Evolutionary conservation across 2,329 filamentous ascomycete species (phyloP).

Genomic region (Nigrospora oryzae): DNA sequence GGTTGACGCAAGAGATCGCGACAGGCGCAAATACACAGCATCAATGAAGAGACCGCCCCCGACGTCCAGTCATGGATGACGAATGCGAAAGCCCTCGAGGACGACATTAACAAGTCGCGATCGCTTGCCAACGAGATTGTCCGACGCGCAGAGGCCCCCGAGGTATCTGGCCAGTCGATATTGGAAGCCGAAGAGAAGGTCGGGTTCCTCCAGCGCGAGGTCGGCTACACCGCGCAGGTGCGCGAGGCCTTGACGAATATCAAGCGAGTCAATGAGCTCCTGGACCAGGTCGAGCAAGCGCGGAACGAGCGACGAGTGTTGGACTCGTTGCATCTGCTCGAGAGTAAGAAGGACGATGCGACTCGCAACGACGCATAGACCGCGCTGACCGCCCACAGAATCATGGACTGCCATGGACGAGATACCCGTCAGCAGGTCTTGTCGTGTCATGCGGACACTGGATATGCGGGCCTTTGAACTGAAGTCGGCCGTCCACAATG

Average conservation of each 20-base stretch:
- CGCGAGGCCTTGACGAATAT: constrained; percentile 40
- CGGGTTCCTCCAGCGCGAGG: constrained; percentile 48
- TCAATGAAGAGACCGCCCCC: constrained; percentile 69
- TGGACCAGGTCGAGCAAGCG: constrained; percentile 52
- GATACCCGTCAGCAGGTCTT: constrained; percentile 52
- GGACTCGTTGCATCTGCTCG: constrained; percentile 48
- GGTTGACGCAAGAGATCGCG: background rate
- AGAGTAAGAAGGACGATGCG: constrained; percentile 34
- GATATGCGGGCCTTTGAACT: constrained; percentile 57
- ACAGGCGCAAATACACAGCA: constrained; percentile 62
- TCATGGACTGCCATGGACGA: constrained; percentile 49
- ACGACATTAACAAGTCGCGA: constrained; percentile 76
- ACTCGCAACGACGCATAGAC: background rate
- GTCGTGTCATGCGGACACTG: constrained; percentile 56
- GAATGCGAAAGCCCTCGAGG: constrained; percentile 76
- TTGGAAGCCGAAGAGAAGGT: constrained; percentile 45
- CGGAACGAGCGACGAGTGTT: constrained; percentile 45
- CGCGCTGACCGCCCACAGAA: constrained; percentile 27
- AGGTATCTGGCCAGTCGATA: constrained; percentile 42
- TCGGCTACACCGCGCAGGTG: constrained; percentile 51
- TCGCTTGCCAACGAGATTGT: constrained; percentile 75
- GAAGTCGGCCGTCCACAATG: constrained; percentile 55
- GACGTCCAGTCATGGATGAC: constrained; percentile 81
- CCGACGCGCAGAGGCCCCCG: constrained; percentile 60
- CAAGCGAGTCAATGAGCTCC: constrained; percentile 49